Evolutionary conservation across 768 basidiomycete genomes (phyloP).

Genomic region (Boletus pseudopeckii): DNA sequence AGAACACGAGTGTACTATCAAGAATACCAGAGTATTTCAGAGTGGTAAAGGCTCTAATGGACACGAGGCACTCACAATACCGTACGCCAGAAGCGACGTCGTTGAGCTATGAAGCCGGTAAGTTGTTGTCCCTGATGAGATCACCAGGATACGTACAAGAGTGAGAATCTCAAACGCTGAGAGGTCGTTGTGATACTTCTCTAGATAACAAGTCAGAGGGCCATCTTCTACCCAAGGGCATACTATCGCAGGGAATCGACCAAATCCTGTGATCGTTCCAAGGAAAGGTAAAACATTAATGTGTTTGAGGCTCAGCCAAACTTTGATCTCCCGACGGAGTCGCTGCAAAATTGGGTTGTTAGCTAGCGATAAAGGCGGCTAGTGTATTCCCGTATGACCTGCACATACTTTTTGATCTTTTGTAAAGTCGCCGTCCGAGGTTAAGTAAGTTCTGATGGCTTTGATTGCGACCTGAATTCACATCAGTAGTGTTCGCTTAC

Average conservation of each 20-base stretch:
- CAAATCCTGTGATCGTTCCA: neutral
- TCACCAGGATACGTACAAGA: neutral
- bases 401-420: conserved; percentile 8
- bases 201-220: neutral
- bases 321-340: conserved; percentile 2
- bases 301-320: neutral
- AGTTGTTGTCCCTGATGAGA: neutral
- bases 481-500: neutral
- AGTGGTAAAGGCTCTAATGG: too few relatives aligned
- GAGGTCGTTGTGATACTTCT: neutral
- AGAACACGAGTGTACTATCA: neutral
- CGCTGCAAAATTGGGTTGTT: conserved; percentile 6
- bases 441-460: conserved; percentile 3
- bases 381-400: neutral
- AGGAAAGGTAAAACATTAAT: neutral
- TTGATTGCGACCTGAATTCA: conserved; percentile 6
- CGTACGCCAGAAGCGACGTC: conserved; percentile 1
- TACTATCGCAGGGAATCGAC: conserved; percentile 1
- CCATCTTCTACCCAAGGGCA: conserved; percentile 1
- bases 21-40: neutral
- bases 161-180: neutral
- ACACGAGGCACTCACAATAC: conserved; percentile 1
- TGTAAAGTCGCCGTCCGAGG: conserved; percentile 1
- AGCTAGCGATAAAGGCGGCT: too few relatives aligned
- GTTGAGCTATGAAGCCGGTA: neutral